phyloP scores from a whole-genome alignment of 441 rosid genomes.

The Breynia disticha region DNA sequence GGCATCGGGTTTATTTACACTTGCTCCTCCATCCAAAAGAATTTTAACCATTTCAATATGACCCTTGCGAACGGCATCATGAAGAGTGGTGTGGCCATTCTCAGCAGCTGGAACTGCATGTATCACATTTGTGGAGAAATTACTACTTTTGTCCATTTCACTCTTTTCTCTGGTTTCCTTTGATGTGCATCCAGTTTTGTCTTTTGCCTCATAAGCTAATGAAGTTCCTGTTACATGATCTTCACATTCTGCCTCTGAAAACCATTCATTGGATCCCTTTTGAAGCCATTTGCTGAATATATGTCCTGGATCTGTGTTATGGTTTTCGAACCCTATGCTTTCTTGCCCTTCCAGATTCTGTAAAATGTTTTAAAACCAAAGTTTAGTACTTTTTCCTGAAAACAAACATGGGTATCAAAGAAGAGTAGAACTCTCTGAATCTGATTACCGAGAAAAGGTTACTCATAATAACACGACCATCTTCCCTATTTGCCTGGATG shows the following conservation, averaged over 20 bases:
- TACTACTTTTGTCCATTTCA: conserved; percentile 15
- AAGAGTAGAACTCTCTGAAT: conserved; percentile 9
- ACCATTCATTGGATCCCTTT: conserved; percentile 19
- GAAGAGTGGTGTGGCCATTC: conserved; percentile 38
- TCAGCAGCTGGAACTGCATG: conserved; percentile 22
- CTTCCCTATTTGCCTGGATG: conserved; percentile 48
- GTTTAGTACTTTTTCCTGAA: conserved; percentile 10
- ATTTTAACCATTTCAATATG: conserved; percentile 47
- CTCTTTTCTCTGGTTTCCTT: conserved; percentile 17
- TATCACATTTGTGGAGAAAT: conserved; percentile 11
- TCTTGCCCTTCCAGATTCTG: conserved; percentile 40
- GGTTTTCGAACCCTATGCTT: conserved; percentile 20
- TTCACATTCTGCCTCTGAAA: conserved; percentile 13
- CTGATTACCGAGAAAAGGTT: conserved; percentile 56
- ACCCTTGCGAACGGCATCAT: conserved; percentile 41
- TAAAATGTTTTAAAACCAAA: conserved; percentile 8
- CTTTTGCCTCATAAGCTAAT: conserved; percentile 22
- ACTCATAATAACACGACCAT: conserved; percentile 55
- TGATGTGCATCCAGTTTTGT: conserved; percentile 15
- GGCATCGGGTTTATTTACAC: conserved; percentile 38
- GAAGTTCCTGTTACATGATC: conserved; percentile 24
- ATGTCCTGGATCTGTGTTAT: conserved; percentile 16
- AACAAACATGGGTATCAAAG: background rate
- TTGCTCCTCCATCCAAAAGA: conserved; percentile 42
- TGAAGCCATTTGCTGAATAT: conserved; percentile 20